phyloP scores from a whole-genome alignment of 2,329 filamentous ascomycete species.

The Sporothrix pseudoabietina region DNA sequence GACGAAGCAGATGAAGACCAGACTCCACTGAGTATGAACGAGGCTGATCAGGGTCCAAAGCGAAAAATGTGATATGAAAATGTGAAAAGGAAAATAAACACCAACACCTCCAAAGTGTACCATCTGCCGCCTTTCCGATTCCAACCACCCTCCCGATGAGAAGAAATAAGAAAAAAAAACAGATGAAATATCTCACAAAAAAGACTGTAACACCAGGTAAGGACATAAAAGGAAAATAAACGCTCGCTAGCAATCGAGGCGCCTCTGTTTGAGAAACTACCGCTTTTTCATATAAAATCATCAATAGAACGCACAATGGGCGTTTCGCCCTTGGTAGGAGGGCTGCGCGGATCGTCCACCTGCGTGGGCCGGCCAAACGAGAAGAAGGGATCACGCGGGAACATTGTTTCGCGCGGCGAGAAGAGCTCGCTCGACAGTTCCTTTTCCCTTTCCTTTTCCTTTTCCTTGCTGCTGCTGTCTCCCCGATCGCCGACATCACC shows the following conservation, averaged over 20 bases:
- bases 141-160: not conserved
- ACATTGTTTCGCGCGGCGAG: slow-evolving; percentile 55
- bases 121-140: not conserved
- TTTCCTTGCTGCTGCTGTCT: slow-evolving; percentile 32
- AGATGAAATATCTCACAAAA: not conserved
- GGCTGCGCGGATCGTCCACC: slow-evolving; percentile 69
- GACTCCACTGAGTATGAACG: not conserved
- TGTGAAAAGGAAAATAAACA: not conserved
- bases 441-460: slow-evolving; percentile 45
- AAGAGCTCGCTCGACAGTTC: slow-evolving; percentile 44
- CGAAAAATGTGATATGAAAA: not conserved
- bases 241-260: slow-evolving; percentile 15
- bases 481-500: slow-evolving; percentile 32
- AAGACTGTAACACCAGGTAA: slow-evolving; percentile 2
- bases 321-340: slow-evolving; percentile 71
- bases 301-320: slow-evolving; percentile 78
- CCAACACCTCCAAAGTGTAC: not conserved
- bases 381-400: slow-evolving; percentile 57
- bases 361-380: slow-evolving; percentile 56
- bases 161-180: not conserved
- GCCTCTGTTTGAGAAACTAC: not conserved
- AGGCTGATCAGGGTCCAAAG: not conserved
- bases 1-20: not conserved
- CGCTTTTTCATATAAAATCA: slow-evolving; percentile 63
- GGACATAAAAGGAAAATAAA: not conserved